Base-by-base conservation (phyloP, 164 flowering plant genomes). In the Brasenia schreberi region DNA sequence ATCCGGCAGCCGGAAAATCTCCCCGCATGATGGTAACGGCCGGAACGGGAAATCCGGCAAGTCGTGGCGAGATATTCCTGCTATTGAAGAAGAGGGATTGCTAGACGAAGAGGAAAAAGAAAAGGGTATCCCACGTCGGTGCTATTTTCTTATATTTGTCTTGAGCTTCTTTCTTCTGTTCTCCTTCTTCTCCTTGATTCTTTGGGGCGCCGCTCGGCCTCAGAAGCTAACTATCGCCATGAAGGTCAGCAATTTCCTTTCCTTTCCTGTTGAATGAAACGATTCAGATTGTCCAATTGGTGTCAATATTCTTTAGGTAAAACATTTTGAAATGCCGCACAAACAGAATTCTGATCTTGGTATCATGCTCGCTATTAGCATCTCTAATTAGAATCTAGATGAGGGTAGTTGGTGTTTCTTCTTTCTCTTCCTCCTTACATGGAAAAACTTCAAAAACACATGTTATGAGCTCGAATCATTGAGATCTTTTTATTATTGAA, bases 61-160 rank as follows among this genome's bases (percentile, higher is more conserved):
- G 80, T 73, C 76, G 1, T 79, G 88, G 85, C 80, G 81, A 62
- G 84, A 86, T 39, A 78, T 74, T 49, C 85, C 72, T 6, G 83
- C 80, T 18, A 88, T 91, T 42, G 97, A 91, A 67, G 96, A 91
- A 62, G 97, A 91, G 62, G 94, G 96, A 0, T 74, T 89, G 16
- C 81, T 87, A 0, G 90, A 87, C 7, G 93, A 82, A 7, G 91
- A 80, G 19, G 87, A 71, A 6, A 19, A 66, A 1, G 65, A 56
- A 0, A 80, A 67, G 43, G 63, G 77, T 5, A 33, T 83, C 27
- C 85, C 96, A 44, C 77, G 92, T 17, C 71, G 90, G 0, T 91
- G 90, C 70, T 91, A 89, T 73, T 53, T 86, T n/a, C 79, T 81
- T 17, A 87, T 86, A 6, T 89, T 91, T 64, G 65, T 87, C 43